A percentile compares a stretch with the other conserved stretches of the same genome.
Evolutionary conservation across 352 stramenopile genomes (phyloP).

Genomic region (Phytophthora quininea): DNA sequence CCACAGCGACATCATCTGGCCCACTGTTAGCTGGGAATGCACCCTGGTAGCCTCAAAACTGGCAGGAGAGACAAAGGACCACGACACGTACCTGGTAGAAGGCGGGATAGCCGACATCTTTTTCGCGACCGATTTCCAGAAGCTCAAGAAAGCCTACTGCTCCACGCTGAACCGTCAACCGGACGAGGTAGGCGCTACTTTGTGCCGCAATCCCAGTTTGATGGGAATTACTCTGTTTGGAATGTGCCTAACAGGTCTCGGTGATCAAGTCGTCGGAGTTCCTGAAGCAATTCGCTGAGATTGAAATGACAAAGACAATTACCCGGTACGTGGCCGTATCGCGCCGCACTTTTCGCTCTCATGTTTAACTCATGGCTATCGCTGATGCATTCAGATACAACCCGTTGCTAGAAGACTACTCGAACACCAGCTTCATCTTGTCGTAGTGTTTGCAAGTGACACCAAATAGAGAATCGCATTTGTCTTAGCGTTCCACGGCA

Average conservation of each 20-base stretch:
- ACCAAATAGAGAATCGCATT: too few relatives aligned
- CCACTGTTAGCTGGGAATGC: slow-evolving; percentile 83
- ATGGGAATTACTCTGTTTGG: too few relatives aligned
- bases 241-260: too few relatives aligned
- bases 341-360: slow-evolving; percentile 4
- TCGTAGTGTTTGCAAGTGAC: slow-evolving; percentile 44
- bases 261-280: slow-evolving; percentile 86
- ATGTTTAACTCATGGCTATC: neutral
- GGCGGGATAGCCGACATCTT: slow-evolving; percentile 91
- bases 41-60: slow-evolving; percentile 90
- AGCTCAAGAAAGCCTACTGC: slow-evolving; percentile 85
- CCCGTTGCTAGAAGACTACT: slow-evolving; percentile 89
- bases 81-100: slow-evolving; percentile 89
- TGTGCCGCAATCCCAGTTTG: too few relatives aligned
- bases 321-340: slow-evolving; percentile 51
- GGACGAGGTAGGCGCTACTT: slow-evolving; percentile 47
- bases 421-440: slow-evolving; percentile 91
- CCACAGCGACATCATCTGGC: slow-evolving; percentile 68
- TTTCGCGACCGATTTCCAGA: slow-evolving; percentile 89
- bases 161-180: slow-evolving; percentile 54
- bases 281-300: slow-evolving; percentile 81
- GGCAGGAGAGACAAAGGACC: slow-evolving; percentile 72
- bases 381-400: slow-evolving; percentile 78
- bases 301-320: slow-evolving; percentile 83
- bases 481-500: too few relatives aligned